These are phyloP conservation scores for Monosporascus ibericus DNA, from an alignment of 2,329 filamentous ascomycete genomes.

Conservation along the genomic window DNA sequence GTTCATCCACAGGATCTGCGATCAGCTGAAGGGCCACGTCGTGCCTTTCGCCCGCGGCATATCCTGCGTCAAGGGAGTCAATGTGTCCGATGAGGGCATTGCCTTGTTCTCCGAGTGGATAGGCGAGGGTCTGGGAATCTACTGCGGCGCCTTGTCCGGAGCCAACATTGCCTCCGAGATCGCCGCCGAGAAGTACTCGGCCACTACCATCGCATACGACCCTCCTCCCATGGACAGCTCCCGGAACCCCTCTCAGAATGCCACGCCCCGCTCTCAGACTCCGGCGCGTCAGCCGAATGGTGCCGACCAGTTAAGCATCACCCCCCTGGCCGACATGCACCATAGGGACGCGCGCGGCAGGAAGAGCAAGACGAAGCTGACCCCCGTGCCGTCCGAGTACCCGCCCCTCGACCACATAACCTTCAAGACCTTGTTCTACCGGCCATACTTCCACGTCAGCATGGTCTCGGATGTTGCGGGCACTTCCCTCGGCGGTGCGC, in stretches of 20 bases:
- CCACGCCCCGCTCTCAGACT: slow-evolving; percentile 40
- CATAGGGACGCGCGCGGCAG: slow-evolving; percentile 66
- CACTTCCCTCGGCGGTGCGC: slow-evolving; percentile 85
- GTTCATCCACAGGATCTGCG: slow-evolving; percentile 84
- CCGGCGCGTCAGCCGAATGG: slow-evolving; percentile 41
- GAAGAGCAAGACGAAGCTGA: slow-evolving; percentile 62
- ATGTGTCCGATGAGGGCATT: slow-evolving; percentile 80
- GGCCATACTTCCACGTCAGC: slow-evolving; percentile 95
- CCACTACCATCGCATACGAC: slow-evolving; percentile 95
- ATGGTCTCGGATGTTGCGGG: slow-evolving; percentile 94
- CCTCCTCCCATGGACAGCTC: slow-evolving; percentile 80
- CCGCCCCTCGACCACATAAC: slow-evolving; percentile 79
- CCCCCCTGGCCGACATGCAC: slow-evolving; percentile 47
- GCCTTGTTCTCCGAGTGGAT: slow-evolving; percentile 94
- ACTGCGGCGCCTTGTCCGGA: slow-evolving; percentile 90
- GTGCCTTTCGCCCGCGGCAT: slow-evolving; percentile 88
- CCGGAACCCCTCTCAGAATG: slow-evolving; percentile 58
- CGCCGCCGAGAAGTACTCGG: slow-evolving; percentile 90
- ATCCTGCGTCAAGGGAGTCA: slow-evolving; percentile 96
- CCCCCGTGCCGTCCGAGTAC: slow-evolving; percentile 73
- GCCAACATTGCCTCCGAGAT: slow-evolving; percentile 97
- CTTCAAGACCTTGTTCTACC: slow-evolving; percentile 83
- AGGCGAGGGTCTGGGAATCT: slow-evolving; percentile 84
- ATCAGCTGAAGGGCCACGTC: slow-evolving; percentile 80
- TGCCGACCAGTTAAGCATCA: slow-evolving; percentile 44